Conservation (phyloP, 140 eudicot genomes). For the Cichorium intybus region DNA sequence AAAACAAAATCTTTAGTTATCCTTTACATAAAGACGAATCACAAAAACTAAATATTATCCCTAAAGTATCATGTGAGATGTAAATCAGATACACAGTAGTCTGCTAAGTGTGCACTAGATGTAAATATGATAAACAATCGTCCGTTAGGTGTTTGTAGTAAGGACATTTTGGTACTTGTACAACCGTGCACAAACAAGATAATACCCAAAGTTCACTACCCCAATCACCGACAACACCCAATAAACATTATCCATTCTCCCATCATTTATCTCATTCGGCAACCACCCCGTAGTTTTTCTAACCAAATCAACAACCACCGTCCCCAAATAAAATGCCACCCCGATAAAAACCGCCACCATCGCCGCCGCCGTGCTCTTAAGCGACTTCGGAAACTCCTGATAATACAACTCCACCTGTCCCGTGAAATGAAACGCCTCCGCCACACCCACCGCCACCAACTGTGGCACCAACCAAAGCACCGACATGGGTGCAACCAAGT, state of each 20-base stretch:
- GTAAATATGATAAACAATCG: no score
- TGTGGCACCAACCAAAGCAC: conserved; percentile 58
- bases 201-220: conserved; percentile 41
- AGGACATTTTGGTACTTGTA: conserved; percentile 37
- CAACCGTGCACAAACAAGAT: conserved; percentile 42
- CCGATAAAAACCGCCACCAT: conserved; percentile 28
- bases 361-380: conserved; percentile 49
- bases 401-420: conserved; percentile 46
- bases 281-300: conserved; percentile 45
- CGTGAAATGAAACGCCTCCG: conserved; percentile 56
- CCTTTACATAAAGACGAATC: not conserved
- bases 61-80: no score
- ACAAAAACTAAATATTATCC: no score
- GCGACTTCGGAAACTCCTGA: conserved; percentile 48
- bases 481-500: conserved; percentile 30
- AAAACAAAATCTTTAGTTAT: no score
- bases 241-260: conserved; percentile 49
- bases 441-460: conserved; percentile 43
- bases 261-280: no score
- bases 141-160: no score
- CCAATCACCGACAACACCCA: conserved; percentile 48
- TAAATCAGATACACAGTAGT: no score
- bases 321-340: conserved; percentile 41
- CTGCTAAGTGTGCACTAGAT: no score
- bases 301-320: conserved; percentile 37